Evolutionary conservation across 352 stramenopile genomes (phyloP).

Genomic region (Phytophthora hibernalis): DNA sequence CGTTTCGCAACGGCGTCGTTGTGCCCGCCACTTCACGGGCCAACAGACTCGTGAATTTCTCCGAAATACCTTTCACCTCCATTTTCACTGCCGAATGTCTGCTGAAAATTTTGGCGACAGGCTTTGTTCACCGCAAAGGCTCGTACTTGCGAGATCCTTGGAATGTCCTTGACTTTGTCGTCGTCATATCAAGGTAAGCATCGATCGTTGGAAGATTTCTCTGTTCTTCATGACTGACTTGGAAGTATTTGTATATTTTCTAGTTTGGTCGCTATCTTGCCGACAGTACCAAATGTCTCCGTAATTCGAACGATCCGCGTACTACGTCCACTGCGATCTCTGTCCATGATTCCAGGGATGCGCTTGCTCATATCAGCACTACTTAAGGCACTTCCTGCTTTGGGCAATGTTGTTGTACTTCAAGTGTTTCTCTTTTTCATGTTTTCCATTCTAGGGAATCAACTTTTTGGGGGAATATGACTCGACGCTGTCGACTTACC

Average conservation of each 20-base stretch:
- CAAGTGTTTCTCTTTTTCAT: slow-evolving; percentile 90
- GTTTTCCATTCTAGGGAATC: slow-evolving; percentile 88
- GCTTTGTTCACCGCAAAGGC: slow-evolving; percentile 61
- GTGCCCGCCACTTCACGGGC: slow-evolving; percentile 46
- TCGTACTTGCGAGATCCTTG: slow-evolving; percentile 88
- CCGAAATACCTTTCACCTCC: slow-evolving; percentile 84
- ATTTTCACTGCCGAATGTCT: slow-evolving; percentile 89
- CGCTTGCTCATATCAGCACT: slow-evolving; percentile 78
- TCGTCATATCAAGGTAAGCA: slow-evolving; percentile 89
- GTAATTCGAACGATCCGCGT: slow-evolving; percentile 89
- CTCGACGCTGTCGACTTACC: slow-evolving; percentile 73
- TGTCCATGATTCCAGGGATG: slow-evolving; percentile 89
- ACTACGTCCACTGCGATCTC: slow-evolving; percentile 85
- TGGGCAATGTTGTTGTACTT: slow-evolving; percentile 88
- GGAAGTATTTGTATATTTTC: neutral
- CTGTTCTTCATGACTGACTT: neutral
- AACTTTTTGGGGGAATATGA: slow-evolving; percentile 85
- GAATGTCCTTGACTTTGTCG: slow-evolving; percentile 93
- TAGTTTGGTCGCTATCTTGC: slow-evolving; percentile 62
- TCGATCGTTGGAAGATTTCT: neutral
- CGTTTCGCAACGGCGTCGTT: slow-evolving; percentile 43
- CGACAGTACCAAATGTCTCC: slow-evolving; percentile 73
- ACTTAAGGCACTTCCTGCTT: slow-evolving; percentile 79
- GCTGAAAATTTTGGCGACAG: slow-evolving; percentile 92
- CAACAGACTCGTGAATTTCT: slow-evolving; percentile 66